Evolutionary conservation across 257 asterid genomes (phyloP).

Genomic region (Fraxinus americana): DNA sequence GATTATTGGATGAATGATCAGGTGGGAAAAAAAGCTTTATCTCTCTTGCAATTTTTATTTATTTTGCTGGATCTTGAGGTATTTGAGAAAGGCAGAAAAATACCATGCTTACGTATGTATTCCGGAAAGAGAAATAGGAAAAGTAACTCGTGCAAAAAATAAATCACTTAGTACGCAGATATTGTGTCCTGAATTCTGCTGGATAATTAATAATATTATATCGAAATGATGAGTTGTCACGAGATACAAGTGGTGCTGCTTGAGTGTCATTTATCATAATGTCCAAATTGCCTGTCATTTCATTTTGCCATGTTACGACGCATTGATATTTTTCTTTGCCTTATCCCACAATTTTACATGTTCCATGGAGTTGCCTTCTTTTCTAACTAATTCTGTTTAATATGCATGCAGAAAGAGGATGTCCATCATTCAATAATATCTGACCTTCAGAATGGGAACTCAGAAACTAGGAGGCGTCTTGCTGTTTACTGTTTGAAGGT

Average conservation of each 20-base stretch:
- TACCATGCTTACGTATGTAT: not conserved
- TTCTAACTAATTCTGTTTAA: slow-evolving; percentile 14
- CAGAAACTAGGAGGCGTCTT: slow-evolving; percentile 95
- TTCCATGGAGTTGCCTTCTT: slow-evolving; percentile 10
- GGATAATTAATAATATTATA: not conserved
- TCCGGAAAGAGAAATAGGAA: not conserved
- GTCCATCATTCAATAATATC: slow-evolving; percentile 98
- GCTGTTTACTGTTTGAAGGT: slow-evolving; percentile 98
- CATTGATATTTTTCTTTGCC: not conserved
- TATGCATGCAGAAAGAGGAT: slow-evolving; percentile 84
- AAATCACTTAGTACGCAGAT: too few species aligned
- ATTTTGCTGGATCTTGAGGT: slow-evolving; percentile 12
- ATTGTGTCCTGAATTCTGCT: not conserved
- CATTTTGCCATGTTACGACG: slow-evolving; percentile 13
- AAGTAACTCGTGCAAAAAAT: not conserved
- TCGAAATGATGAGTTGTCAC: not conserved
- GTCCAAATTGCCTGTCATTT: slow-evolving; percentile 19
- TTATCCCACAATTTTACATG: slow-evolving; percentile 7
- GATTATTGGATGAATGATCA: slow-evolving; percentile 3
- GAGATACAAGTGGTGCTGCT: not conserved
- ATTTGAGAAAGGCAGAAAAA: slow-evolving; percentile 1
- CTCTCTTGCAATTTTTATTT: not conserved
- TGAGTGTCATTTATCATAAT: slow-evolving; percentile 7
- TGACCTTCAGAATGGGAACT: slow-evolving; percentile 94
- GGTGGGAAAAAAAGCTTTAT: not conserved